Base-by-base conservation (phyloP, 352 stramenopile species). In the Phytophthora citricola region DNA sequence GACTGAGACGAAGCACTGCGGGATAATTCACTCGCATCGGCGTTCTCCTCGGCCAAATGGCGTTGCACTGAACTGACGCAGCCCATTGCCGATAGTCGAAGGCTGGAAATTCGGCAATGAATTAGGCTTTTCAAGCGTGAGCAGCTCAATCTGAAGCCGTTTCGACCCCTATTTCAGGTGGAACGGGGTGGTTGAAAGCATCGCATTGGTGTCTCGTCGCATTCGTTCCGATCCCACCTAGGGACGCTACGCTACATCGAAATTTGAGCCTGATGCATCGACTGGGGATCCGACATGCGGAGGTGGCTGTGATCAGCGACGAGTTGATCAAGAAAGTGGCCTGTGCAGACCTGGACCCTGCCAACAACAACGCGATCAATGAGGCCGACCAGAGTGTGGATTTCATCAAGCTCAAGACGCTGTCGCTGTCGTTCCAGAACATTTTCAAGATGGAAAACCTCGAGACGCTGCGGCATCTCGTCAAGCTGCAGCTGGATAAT, bases 401-500 rank as follows among this genome's bases (percentile, higher is more conserved):
- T 62, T 94, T 94, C 64, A 66, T 83, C 55, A 87, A 87, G 46
- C 72, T 95, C 22, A 51, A 85, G 45, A 82, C 85, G 38, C 76
- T 98, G 17, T 84, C 87, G 43, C 75, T 98, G 20, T 98, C 91
- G 31, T 98, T 98, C 69, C 90, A 96, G 65, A 97, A 97, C 76
- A 84, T 98, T 39, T 92, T 96, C 47, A 93, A 95, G 63, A 97
- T 98, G 73, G 94, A 97, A 60, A 98, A 98, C 69, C 82, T 98
- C 58, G 76, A 96, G 61, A 97, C 93, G 22, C 79, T 98, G 69
- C 81, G 89, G 8, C 74, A 86, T 38, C 75, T 98, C 31, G 88
- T 90, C 3, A 97, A 92, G 65, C 81, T 98, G 17, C 96, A 96
- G 73, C 81, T 98, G 14, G 95, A 98, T 69, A 98, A 98, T 79